Conservation (phyloP, 1,284 basidiomycete species). For the Fomitopsis pinicola region DNA sequence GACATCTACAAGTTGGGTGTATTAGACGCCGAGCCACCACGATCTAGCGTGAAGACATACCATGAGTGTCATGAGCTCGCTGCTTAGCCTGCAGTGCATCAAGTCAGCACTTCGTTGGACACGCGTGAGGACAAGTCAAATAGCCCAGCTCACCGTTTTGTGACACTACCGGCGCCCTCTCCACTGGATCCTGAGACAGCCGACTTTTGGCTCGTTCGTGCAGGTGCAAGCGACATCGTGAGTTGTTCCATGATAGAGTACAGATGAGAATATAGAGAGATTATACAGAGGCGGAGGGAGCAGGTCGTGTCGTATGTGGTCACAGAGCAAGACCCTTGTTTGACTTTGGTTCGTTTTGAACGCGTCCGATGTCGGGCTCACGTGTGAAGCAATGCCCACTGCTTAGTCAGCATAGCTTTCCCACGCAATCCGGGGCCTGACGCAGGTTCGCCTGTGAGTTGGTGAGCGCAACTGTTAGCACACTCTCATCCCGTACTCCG, state of each 20-base stretch:
- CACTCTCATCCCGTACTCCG: conserved; percentile 4
- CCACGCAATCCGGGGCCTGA: not conserved
- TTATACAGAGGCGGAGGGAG: not conserved
- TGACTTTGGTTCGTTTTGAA: conserved; percentile 8
- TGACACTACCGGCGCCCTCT: conserved; percentile 68
- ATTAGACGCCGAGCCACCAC: not conserved
- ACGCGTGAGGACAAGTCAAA: conserved; percentile 4
- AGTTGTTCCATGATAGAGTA: conserved; percentile 60
- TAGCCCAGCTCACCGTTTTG: conserved; percentile 55
- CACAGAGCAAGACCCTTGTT: not conserved
- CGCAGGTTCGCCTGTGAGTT: not conserved
- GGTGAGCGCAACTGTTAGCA: not conserved
- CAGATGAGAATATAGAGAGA: not conserved
- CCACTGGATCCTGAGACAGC: conserved; percentile 44
- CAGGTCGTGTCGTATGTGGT: not conserved
- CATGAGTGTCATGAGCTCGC: conserved; percentile 83
- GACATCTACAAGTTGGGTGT: conserved; percentile 57
- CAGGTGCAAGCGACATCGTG: conserved; percentile 58
- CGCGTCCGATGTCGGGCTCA: not conserved
- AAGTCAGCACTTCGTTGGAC: not conserved
- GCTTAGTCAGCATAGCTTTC: not conserved
- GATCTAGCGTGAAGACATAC: conserved; percentile 35
- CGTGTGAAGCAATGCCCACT: not conserved
- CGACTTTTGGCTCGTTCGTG: conserved; percentile 52
- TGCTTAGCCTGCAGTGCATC: conserved; percentile 50